Evolutionary conservation across 2,329 filamentous ascomycete genomes (phyloP).

Genomic region (Neocatenulostroma microsporum): DNA sequence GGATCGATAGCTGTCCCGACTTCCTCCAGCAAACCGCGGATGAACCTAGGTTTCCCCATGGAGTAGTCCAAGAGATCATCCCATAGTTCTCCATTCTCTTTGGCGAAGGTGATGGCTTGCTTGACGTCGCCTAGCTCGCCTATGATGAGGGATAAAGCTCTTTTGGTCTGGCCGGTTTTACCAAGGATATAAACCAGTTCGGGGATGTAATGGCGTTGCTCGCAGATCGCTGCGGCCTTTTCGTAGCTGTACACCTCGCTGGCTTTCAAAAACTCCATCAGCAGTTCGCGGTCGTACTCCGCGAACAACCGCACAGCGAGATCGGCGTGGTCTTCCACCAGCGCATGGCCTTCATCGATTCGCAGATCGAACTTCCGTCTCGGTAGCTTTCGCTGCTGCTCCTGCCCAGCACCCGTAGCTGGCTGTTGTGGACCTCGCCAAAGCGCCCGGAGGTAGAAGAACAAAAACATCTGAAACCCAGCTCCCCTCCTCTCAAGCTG

Average conservation of each 20-base stretch:
- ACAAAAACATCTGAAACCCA: slow-evolving; percentile 63
- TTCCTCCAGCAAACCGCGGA: slow-evolving; percentile 82
- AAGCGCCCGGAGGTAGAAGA: slow-evolving; percentile 81
- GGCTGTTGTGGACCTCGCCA: slow-evolving; percentile 60
- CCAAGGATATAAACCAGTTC: slow-evolving; percentile 95
- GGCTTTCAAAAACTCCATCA: slow-evolving; percentile 85
- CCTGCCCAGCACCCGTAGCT: slow-evolving; percentile 10
- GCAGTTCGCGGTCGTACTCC: slow-evolving; percentile 65
- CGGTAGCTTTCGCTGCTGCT: slow-evolving; percentile 5
- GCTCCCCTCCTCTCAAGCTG: slow-evolving; percentile 62
- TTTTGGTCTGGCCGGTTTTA: slow-evolving; percentile 89
- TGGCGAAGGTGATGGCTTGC: slow-evolving; percentile 89
- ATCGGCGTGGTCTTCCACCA: slow-evolving; percentile 79
- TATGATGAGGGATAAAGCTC: slow-evolving; percentile 85
- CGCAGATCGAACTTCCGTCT: slow-evolving; percentile 19
- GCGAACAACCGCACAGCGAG: slow-evolving; percentile 81
- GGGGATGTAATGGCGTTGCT: slow-evolving; percentile 70
- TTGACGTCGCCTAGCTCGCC: slow-evolving; percentile 85
- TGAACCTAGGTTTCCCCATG: slow-evolving; percentile 96
- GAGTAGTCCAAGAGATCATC: slow-evolving; percentile 89
- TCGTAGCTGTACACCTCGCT: slow-evolving; percentile 78
- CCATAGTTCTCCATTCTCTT: slow-evolving; percentile 91
- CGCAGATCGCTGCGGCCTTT: slow-evolving; percentile 68
- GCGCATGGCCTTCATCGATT: slow-evolving; percentile 51
- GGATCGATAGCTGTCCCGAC: slow-evolving; percentile 87